Conservation (phyloP, 805 yeast genomes). For the Millerago galiae region DNA sequence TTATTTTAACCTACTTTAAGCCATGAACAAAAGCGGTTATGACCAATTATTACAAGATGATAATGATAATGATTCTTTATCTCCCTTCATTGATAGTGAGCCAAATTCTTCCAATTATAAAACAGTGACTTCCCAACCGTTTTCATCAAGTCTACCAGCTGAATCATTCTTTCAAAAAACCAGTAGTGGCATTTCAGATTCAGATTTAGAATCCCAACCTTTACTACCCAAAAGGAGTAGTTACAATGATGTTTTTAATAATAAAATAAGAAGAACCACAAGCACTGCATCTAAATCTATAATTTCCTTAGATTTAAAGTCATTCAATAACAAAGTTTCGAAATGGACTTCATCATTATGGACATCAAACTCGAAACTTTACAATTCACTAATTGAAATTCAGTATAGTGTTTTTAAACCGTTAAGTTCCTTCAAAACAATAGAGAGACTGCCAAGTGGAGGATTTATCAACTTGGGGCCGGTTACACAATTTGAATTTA, state of each 20-base stretch:
- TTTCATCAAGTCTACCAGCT: constrained; percentile 12
- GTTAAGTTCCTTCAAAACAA: constrained; percentile 25
- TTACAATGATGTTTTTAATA: neutral
- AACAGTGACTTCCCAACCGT: constrained; percentile 6
- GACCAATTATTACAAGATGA: no score
- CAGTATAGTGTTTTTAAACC: constrained; percentile 52
- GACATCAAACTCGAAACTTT: constrained; percentile 16
- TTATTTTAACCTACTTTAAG: no score
- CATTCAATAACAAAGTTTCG: constrained; percentile 17
- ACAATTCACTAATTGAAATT: constrained; percentile 31
- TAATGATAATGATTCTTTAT: no score
- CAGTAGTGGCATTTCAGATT: neutral
- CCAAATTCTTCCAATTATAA: neutral
- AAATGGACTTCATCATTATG: constrained; percentile 26
- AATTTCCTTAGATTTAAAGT: constrained; percentile 19
- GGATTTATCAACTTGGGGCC: constrained; percentile 26
- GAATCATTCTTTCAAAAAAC: neutral
- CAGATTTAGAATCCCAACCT: constrained; percentile 2
- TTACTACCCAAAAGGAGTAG: neutral
- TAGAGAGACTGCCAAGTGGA: constrained; percentile 23
- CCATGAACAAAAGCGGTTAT: no score
- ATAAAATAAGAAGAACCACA: constrained; percentile 6
- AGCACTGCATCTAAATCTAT: constrained; percentile 16
- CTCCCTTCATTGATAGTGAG: neutral
- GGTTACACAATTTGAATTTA: constrained; percentile 27